These are phyloP conservation scores for Pyrenula aspistea DNA, from an alignment of 495 filamentous ascomycete genomes.

Conservation along the genomic window DNA sequence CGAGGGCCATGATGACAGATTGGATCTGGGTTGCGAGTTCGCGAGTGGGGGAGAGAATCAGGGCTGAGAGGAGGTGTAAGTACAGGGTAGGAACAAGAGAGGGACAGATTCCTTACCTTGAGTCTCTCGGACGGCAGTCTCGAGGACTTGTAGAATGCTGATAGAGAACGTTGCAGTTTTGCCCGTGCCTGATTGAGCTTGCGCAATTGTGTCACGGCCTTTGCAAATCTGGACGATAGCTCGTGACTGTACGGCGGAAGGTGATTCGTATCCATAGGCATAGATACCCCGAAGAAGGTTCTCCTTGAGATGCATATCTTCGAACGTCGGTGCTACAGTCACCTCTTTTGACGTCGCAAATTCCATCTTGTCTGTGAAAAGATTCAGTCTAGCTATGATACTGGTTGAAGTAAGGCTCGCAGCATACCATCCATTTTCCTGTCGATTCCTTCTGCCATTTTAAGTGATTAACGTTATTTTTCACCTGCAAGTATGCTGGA, in stretches of 20 bases:
- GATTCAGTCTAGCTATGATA: constrained; percentile 13
- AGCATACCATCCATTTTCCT: constrained; percentile 65
- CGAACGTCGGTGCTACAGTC: constrained; percentile 62
- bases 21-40: constrained; percentile 98
- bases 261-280: constrained; percentile 95
- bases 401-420: neutral
- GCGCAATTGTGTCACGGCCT: constrained; percentile 94
- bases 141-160: constrained; percentile 95
- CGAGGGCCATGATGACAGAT: constrained; percentile 94
- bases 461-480: too few relatives aligned
- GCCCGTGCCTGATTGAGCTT: constrained; percentile 98
- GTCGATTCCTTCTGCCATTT: constrained; percentile 92
- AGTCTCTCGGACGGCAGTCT: constrained; percentile 83
- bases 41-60: constrained; percentile 93
- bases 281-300: constrained; percentile 95
- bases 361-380: constrained; percentile 71
- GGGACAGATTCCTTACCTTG: constrained; percentile 31
- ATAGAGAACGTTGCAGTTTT: constrained; percentile 99
- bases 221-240: constrained; percentile 99
- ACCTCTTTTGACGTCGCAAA: constrained; percentile 98
- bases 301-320: constrained; percentile 84
- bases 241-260: constrained; percentile 91
- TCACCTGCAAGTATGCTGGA: too few relatives aligned
- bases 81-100: neutral
- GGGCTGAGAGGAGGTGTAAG: constrained; percentile 27